Evolutionary conservation across 306 rosid genomes (phyloP), one percentile per base, ranked within the genome.

Genomic region (Argentina anserina): DNA sequence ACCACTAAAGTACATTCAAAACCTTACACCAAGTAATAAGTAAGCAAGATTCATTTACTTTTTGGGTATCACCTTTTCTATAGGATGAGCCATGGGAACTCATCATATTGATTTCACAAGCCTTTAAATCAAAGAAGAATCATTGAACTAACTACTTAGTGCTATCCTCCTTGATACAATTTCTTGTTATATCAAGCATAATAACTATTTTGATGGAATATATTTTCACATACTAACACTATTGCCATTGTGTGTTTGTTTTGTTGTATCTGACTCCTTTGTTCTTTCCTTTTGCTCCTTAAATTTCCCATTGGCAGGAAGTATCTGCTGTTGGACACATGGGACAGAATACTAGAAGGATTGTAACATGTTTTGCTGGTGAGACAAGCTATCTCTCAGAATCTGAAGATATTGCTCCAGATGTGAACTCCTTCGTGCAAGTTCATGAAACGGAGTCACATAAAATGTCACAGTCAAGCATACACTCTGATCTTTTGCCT

Each of bases 361-460:
- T 81, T 65, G 78, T 82, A 3, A 82, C 80, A 55, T 71, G 73
- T 79, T 75, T 82, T 42, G 70, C 84, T 68, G 47, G 74, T 46
- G 96, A 90, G 86, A 90, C 96, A 3, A 93, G 97, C 82, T 87
- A 87, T 78, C 87, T 90, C 47, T 82, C 98, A 70, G 97, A 93
- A 86, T 93, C 97, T 40, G 90, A 78, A 53, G 91, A 85, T 80
- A 64, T 83, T 75, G 85, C 87, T 81, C 93, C 88, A 29, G 97
- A 93, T 73, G 80, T 74, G 84, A 79, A 71, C 86, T 93, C 97
- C 79, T 78, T 76, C 67, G 90, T 93, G 72, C 81, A 82, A 68
- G 83, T 79, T 73, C 82, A 52, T 52, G 85, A 85, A 25, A 71
- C 83, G 25, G 74, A 76, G 76, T 75, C 61, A n/a, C 72, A 65